Evolutionary conservation across 805 yeast species (phyloP).

Genomic region (Tetrapisispora nanseiensis): DNA sequence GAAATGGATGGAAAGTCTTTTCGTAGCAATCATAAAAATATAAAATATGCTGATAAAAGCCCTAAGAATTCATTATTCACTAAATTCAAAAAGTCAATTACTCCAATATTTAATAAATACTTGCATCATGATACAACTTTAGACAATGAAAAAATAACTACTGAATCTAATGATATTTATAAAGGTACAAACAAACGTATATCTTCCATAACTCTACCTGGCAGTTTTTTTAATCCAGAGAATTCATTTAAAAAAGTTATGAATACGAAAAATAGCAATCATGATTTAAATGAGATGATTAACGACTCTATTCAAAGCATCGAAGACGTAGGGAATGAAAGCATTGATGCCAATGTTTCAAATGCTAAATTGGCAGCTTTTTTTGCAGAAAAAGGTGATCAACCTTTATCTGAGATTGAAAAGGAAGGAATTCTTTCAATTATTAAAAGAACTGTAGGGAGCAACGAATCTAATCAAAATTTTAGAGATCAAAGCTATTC

Average conservation of each 20-base stretch:
- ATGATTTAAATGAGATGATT: slow-evolving; percentile 6
- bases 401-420: slow-evolving; percentile 65
- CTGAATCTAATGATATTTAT: neutral
- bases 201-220: slow-evolving; percentile 13
- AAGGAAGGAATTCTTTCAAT: slow-evolving; percentile 72
- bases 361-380: slow-evolving; percentile 59
- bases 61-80: neutral
- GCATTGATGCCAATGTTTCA: slow-evolving; percentile 31
- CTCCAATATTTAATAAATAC: slow-evolving; percentile 1
- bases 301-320: neutral
- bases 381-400: slow-evolving; percentile 63
- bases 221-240: slow-evolving; percentile 20
- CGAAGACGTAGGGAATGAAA: slow-evolving; percentile 3
- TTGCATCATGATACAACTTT: neutral
- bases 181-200: neutral
- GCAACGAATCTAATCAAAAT: neutral
- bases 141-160: neutral
- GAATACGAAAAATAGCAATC: slow-evolving; percentile 3
- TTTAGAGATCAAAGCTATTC: neutral
- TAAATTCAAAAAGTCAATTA: neutral
- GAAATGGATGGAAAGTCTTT: neutral
- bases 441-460: slow-evolving; percentile 21
- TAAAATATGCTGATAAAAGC: neutral
- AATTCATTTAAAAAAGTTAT: slow-evolving; percentile 1
- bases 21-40: neutral